A percentile compares a stretch with the other conserved stretches of the same genome.
phyloP scores from a whole-genome alignment of 1,284 basidiomycete genomes.

The Ceratobasidium sp. region DNA sequence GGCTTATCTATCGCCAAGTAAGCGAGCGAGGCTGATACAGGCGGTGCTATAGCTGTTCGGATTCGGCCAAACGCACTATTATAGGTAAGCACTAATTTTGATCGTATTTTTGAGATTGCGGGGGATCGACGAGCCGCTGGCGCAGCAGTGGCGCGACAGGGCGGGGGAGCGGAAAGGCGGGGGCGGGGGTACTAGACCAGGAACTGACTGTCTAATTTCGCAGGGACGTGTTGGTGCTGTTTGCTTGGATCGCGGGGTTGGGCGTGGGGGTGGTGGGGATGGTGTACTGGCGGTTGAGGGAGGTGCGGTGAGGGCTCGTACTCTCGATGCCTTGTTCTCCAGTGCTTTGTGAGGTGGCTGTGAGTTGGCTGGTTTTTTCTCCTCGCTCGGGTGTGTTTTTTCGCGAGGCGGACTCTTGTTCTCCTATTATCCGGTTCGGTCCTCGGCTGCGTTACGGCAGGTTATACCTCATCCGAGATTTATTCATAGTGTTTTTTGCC shows the following conservation, averaged over 20 bases:
- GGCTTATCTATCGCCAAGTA: conserved; percentile 45
- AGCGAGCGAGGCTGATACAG: too few species aligned
- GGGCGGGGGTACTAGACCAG: neutral
- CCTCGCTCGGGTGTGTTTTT: neutral
- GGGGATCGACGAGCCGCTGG: conserved; percentile 4
- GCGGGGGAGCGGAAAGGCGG: neutral
- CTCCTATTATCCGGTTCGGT: neutral
- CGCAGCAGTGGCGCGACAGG: neutral
- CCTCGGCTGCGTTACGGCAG: neutral
- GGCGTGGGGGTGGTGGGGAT: conserved; percentile 71
- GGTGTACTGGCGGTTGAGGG: conserved; percentile 79
- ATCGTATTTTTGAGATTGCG: neutral
- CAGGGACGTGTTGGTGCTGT: conserved; percentile 81
- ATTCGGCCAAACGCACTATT: conserved; percentile 79
- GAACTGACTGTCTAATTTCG: conserved; percentile 5
- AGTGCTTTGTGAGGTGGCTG: neutral
- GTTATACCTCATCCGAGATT: neutral
- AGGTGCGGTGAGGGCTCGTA: conserved; percentile 62
- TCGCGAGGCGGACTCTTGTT: neutral
- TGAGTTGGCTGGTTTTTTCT: neutral
- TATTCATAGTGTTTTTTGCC: neutral
- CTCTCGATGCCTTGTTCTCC: neutral
- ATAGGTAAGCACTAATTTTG: conserved; percentile 57
- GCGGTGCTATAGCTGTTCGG: conserved; percentile 72
- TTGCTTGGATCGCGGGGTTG: conserved; percentile 84